phyloP scores from a whole-genome alignment of 208 protist genomes.

The Trypanosomatidae sp. region DNA sequence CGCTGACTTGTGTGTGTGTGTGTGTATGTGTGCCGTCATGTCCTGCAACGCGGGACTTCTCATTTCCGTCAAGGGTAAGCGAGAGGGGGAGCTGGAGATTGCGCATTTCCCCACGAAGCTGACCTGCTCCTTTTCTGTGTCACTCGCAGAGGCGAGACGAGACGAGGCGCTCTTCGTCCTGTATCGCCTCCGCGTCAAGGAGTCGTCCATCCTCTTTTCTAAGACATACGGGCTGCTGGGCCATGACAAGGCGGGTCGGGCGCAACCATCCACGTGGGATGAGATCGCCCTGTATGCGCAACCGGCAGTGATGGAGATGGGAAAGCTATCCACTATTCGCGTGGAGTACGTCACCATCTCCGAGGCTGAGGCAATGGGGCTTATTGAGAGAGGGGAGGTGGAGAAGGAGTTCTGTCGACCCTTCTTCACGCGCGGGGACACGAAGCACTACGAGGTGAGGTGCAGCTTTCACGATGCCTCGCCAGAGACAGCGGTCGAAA shows the following conservation, averaged over 20 bases:
- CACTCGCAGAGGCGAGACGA: conserved; percentile 11
- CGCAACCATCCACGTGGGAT: conserved; percentile 27
- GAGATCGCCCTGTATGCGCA: conserved; percentile 36
- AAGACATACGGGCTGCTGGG: conserved; percentile 56
- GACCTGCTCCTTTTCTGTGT: conserved; percentile 33
- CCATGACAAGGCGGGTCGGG: conserved; percentile 5
- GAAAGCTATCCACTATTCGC: conserved; percentile 45
- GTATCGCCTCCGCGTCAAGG: conserved; percentile 64
- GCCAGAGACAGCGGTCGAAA: conserved; percentile 2
- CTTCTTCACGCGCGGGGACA: conserved; percentile 32
- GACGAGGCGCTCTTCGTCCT: conserved; percentile 27
- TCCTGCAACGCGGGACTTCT: neutral
- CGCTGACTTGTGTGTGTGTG: neutral
- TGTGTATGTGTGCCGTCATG: neutral
- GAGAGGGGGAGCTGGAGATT: conserved; percentile 23
- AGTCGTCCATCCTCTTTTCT: conserved; percentile 54
- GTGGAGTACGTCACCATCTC: conserved; percentile 47
- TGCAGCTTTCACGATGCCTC: conserved; percentile 20
- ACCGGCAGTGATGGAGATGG: conserved; percentile 28
- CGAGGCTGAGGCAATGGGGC: conserved; percentile 24
- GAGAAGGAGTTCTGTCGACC: conserved; percentile 40
- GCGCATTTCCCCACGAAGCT: conserved; percentile 27
- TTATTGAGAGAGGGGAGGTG: conserved; percentile 21
- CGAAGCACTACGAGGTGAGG: conserved; percentile 36
- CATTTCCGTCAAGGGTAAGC: conserved; percentile 21